These are phyloP conservation scores for Cladosporium sp. DNA, from an alignment of 2,329 filamentous ascomycete species.

Conservation along the genomic window DNA sequence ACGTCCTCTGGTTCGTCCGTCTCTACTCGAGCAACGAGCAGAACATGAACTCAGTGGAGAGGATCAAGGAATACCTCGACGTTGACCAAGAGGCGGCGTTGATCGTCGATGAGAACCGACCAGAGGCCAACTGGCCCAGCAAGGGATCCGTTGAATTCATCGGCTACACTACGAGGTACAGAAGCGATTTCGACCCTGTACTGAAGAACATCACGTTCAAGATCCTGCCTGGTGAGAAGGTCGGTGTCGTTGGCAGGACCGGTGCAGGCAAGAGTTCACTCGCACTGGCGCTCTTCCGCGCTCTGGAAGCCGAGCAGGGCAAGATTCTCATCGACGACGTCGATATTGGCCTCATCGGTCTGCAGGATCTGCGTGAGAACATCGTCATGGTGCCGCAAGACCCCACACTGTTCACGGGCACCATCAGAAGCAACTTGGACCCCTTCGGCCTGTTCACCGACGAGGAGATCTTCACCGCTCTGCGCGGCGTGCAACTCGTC, in stretches of 20 bases:
- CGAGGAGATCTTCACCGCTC: constrained; percentile 80
- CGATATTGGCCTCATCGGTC: constrained; percentile 84
- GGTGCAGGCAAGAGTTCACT: constrained; percentile 96
- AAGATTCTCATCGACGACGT: constrained; percentile 87
- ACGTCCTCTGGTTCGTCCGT: constrained; percentile 92
- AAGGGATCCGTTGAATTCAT: constrained; percentile 84
- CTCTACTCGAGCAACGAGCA: constrained; percentile 95
- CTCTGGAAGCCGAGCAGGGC: constrained; percentile 84
- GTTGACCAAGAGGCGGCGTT: constrained; percentile 88
- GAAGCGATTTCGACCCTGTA: constrained; percentile 81
- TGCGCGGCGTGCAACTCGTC: constrained; percentile 86
- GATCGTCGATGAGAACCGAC: constrained; percentile 73
- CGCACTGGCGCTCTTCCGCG: constrained; percentile 87
- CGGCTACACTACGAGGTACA: constrained; percentile 84
- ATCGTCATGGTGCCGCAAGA: constrained; percentile 99
- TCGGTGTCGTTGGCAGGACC: constrained; percentile 92
- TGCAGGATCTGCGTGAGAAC: constrained; percentile 87
- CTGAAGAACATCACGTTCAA: constrained; percentile 80
- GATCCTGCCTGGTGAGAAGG: constrained; percentile 81
- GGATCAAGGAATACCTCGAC: constrained; percentile 94
- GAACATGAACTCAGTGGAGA: constrained; percentile 99
- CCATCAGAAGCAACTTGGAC: constrained; percentile 87
- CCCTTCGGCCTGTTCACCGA: constrained; percentile 87
- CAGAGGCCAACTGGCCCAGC: constrained; percentile 76
- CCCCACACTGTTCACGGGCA: constrained; percentile 89